These are phyloP conservation scores for Zea luxurians DNA, from an alignment of 176 grass and related monocot genomes.

Conservation along the genomic window DNA sequence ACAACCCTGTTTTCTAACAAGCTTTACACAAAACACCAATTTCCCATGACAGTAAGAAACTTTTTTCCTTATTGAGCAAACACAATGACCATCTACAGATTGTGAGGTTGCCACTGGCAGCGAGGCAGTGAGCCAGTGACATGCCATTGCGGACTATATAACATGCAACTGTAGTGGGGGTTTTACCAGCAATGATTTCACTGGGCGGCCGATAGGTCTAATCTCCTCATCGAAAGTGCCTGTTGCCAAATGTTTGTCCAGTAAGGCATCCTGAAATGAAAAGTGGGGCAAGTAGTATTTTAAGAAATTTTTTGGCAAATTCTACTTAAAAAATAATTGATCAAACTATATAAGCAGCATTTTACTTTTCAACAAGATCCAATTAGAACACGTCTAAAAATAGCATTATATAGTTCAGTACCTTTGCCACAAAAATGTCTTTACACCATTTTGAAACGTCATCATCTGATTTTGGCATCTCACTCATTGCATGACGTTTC, in stretches of 20 bases:
- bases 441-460: slow-evolving; percentile 86
- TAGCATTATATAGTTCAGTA: slow-evolving; percentile 9
- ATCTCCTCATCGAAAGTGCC: slow-evolving; percentile 75
- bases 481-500: slow-evolving; percentile 76
- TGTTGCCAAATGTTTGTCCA: slow-evolving; percentile 81
- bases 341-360: not conserved
- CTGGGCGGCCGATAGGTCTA: slow-evolving; percentile 71
- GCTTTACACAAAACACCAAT: not conserved
- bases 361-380: not conserved
- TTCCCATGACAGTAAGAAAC: not conserved
- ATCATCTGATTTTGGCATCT: slow-evolving; percentile 78
- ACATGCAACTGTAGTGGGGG: not conserved
- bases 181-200: slow-evolving; percentile 93
- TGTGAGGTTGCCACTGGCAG: not conserved
- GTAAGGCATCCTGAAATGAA: slow-evolving; percentile 65
- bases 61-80: not conserved
- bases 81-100: not conserved
- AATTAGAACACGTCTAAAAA: slow-evolving; percentile 14
- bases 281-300: slow-evolving; percentile 9
- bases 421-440: slow-evolving; percentile 90
- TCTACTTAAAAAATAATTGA: slow-evolving; percentile 18
- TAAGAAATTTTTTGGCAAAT: not conserved
- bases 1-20: not conserved
- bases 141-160: slow-evolving; percentile 2
- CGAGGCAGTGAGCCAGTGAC: not conserved